A percentile compares a stretch with the other conserved stretches of the same genome.
Evolutionary conservation across 129 eudicot genomes (phyloP).

Genomic region (Tagetes patula): DNA sequence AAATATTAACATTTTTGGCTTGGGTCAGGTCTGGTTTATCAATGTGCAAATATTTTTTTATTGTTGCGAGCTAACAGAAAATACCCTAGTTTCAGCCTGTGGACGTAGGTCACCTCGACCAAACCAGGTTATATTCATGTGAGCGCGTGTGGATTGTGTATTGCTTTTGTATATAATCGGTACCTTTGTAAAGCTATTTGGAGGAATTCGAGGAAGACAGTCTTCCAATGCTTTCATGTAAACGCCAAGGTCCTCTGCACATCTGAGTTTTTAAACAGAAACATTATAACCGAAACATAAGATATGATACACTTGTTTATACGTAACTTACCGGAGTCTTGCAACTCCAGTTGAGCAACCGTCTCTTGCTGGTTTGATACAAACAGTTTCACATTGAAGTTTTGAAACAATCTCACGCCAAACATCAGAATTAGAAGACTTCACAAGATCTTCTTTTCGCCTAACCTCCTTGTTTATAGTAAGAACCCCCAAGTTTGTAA

Average conservation of each 20-base stretch:
- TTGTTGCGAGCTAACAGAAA: too few species aligned
- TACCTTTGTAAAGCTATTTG: slow-evolving; percentile 87
- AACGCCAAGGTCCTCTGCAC: slow-evolving; percentile 64
- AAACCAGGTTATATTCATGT: too few species aligned
- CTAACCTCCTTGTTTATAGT: slow-evolving; percentile 80
- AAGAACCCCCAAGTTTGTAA: slow-evolving; percentile 64
- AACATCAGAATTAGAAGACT: slow-evolving; percentile 32
- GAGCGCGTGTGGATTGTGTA: too few species aligned
- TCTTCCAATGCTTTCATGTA: slow-evolving; percentile 70
- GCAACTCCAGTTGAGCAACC: slow-evolving; percentile 98
- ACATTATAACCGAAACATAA: not conserved
- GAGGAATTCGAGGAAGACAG: slow-evolving; percentile 73
- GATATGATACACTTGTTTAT: not conserved
- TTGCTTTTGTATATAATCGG: not conserved
- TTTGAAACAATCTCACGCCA: slow-evolving; percentile 76
- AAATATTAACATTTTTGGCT: not conserved
- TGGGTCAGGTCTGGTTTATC: too few species aligned
- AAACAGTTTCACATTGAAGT: slow-evolving; percentile 68
- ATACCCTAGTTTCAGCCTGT: too few species aligned
- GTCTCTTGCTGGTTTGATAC: slow-evolving; percentile 89
- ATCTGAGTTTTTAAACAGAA: slow-evolving; percentile 41
- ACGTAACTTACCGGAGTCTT: slow-evolving; percentile 59
- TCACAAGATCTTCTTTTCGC: slow-evolving; percentile 57
- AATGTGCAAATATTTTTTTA: too few species aligned
- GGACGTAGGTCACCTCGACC: too few species aligned